A percentile compares a stretch with the other conserved stretches of the same genome.
phyloP scores from a whole-genome alignment of 306 rosid species.

The Trichosanthes cucumerina region DNA sequence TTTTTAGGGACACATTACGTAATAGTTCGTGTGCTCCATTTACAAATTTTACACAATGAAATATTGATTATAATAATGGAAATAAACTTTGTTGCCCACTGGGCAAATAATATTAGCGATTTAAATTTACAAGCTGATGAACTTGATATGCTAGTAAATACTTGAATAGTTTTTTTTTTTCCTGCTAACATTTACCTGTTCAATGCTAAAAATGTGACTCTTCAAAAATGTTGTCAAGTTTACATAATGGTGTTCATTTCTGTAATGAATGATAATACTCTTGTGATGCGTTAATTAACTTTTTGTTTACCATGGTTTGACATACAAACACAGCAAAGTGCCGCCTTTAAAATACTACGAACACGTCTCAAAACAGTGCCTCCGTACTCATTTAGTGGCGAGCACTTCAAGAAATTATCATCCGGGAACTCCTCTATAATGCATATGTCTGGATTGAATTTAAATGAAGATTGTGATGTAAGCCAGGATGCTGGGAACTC shows the following conservation, averaged over 20 bases:
- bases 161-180: background rate
- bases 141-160: background rate
- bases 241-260: background rate
- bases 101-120: background rate
- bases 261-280: background rate
- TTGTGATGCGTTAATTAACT: background rate
- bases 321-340: constrained; percentile 73
- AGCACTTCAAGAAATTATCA: constrained; percentile 40
- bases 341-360: constrained; percentile 80
- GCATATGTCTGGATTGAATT: constrained; percentile 45
- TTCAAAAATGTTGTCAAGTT: background rate
- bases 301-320: constrained; percentile 13
- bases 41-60: background rate
- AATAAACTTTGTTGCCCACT: background rate
- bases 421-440: constrained; percentile 50
- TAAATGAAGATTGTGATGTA: constrained; percentile 51
- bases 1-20: background rate
- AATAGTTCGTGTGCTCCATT: background rate
- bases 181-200: background rate
- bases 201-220: background rate
- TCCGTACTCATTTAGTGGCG: constrained; percentile 51
- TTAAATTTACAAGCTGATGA: background rate
- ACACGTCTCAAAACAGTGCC: constrained; percentile 91
- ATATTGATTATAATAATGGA: background rate
- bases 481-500: constrained; percentile 37